A percentile compares a stretch with the other conserved stretches of the same genome.
These are phyloP conservation scores for Candida pseudoviswanathii DNA, from an alignment of 1,139 yeast genomes.

Conservation along the genomic window DNA sequence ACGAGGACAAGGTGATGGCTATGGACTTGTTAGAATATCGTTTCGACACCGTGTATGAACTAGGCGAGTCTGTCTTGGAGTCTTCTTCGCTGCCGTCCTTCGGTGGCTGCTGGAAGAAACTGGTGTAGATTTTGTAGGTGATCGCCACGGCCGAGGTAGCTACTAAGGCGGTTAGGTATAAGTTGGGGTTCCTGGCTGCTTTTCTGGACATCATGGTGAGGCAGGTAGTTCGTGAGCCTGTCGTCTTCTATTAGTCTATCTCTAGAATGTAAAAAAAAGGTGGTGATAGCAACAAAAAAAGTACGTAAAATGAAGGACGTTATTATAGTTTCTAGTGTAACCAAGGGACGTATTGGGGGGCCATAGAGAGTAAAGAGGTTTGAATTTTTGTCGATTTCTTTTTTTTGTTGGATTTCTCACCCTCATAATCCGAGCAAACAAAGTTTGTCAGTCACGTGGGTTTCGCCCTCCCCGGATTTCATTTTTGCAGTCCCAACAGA, in stretches of 20 bases:
- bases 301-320: neutral
- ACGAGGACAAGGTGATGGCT: conserved; percentile 47
- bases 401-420: conserved; percentile 1
- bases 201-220: conserved; percentile 15
- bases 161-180: conserved; percentile 39
- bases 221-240: neutral
- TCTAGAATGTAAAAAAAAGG: neutral
- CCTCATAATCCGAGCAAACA: neutral
- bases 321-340: neutral
- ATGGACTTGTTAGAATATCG: conserved; percentile 38
- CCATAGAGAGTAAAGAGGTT: no score
- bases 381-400: neutral
- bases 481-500: neutral
- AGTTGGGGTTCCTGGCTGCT: conserved; percentile 29
- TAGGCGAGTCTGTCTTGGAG: conserved; percentile 7
- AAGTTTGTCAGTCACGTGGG: neutral
- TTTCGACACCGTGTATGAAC: conserved; percentile 16
- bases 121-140: conserved; percentile 35
- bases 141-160: conserved; percentile 42
- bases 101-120: conserved; percentile 15
- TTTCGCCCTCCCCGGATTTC: neutral
- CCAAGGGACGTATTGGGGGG: neutral
- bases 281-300: neutral
- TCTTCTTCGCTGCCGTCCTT: conserved; percentile 8
- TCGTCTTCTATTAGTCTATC: neutral